Base-by-base conservation (phyloP, 768 basidiomycete genomes). In the Tremella yokohamensis region DNA sequence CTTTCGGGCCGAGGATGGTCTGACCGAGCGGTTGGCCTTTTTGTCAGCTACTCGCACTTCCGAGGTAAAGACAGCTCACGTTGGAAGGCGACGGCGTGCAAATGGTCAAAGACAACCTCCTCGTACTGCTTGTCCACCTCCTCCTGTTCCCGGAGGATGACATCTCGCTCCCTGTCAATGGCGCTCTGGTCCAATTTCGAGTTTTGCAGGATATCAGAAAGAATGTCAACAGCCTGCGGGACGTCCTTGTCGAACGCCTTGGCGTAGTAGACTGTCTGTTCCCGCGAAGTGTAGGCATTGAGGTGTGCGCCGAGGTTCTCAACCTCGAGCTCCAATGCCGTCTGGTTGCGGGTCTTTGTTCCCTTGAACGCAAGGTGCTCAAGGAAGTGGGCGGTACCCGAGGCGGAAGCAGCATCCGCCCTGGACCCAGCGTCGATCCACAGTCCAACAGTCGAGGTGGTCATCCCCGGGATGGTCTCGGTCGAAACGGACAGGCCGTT, bases 351-450 rank as follows among this genome's bases (percentile, higher is more conserved):
- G 64, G 84, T 84, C 73, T 84, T 83, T 58, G 94, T 99, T 56
- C 96, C 96, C 65, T 79, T 78, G 77, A 78, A 78, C 45, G 74
- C 70, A 58, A 75, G 69, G 62, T 76, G 73, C 68, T 99, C 96
- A 60, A 98, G 84, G 83, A 99, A 99, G 80, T 98, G 96, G 45
- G 96, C 96, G 9, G 91, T 92, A 52, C 96, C 96, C 68, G 87
- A 93, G 39, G 90, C 94, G 79, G 85, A 84, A 80, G 90, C 87
- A 48, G 88, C 94, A 83, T 99, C 96, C 58, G 92, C 93, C 56
- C 96, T 84, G 63, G 90, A 92, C 64, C 96, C 96, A 58, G 96
- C 94, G 76, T 98, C 94, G 70, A 99, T 94, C 92, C 92, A 99
- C 60, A 98, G 87, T 62, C 96, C 96, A 37, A 97, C 91, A n/a